phyloP scores from a whole-genome alignment of 2,329 filamentous ascomycete species.

The Colletotrichum somersetense region DNA sequence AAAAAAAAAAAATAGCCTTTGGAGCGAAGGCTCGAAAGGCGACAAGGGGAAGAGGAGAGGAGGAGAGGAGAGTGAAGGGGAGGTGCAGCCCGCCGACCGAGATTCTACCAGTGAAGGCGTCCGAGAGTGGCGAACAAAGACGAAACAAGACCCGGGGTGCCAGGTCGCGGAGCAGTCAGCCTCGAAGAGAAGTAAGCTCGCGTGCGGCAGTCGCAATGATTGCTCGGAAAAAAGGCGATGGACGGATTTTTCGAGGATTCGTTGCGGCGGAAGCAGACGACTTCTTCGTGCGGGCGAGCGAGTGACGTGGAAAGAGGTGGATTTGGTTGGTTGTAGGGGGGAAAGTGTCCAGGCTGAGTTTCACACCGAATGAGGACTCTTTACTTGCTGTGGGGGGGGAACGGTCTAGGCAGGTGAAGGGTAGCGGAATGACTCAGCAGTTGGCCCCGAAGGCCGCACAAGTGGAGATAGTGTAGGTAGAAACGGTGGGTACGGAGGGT shows the following conservation, averaged over 20 bases:
- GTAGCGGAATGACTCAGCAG: constrained; percentile 34
- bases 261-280: constrained; percentile 49
- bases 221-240: constrained; percentile 42
- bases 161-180: constrained; percentile 56
- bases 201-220: constrained; percentile 39
- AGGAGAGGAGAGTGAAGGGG: constrained; percentile 5
- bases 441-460: background rate
- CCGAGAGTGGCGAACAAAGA: constrained; percentile 54
- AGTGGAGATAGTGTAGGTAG: background rate
- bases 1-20: too few species aligned
- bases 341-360: constrained; percentile 33
- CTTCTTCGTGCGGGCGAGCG: constrained; percentile 53
- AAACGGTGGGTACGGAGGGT: background rate
- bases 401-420: constrained; percentile 2
- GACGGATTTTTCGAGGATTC: constrained; percentile 40
- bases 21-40: constrained; percentile 7
- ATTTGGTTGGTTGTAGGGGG: constrained; percentile 41
- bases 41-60: background rate
- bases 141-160: constrained; percentile 31
- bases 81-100: constrained; percentile 42
- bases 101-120: constrained; percentile 72
- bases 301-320: constrained; percentile 44
- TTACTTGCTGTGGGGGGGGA: constrained; percentile 2
- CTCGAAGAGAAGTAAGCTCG: constrained; percentile 46
- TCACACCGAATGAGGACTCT: constrained; percentile 28